Evolutionary conservation across 2,329 filamentous ascomycete genomes (phyloP).

Genomic region (Chaetothyriales sp.): DNA sequence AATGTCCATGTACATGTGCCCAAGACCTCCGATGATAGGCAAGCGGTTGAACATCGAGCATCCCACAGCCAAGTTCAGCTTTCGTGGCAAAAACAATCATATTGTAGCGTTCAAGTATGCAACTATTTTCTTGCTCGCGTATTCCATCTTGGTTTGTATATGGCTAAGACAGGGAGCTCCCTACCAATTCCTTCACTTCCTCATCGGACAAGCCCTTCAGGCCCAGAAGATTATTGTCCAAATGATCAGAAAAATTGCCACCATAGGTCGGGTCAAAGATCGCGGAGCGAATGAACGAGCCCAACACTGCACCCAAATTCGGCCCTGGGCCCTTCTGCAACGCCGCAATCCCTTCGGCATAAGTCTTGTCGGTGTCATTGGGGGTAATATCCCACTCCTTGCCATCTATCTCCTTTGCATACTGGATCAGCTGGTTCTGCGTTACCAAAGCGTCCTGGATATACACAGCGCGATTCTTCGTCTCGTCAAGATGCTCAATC

Average conservation of each 20-base stretch:
- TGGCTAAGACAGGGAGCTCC: conserved; percentile 3
- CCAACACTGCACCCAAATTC: conserved; percentile 14
- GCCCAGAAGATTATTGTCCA: conserved; percentile 29
- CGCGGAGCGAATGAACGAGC: conserved; percentile 21
- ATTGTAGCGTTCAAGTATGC: too few species aligned
- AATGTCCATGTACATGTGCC: too few species aligned
- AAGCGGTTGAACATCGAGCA: too few species aligned
- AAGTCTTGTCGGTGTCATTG: conserved; percentile 5
- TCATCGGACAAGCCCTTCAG: conserved; percentile 22
- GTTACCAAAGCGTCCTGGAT: conserved; percentile 33
- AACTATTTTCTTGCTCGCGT: too few species aligned
- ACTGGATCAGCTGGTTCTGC: conserved; percentile 30
- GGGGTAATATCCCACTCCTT: conserved; percentile 11
- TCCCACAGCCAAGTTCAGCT: too few species aligned
- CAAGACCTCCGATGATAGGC: too few species aligned
- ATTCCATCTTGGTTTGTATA: too few species aligned
- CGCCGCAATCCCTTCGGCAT: conserved; percentile 21
- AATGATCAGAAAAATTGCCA: conserved; percentile 18
- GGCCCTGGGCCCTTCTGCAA: conserved; percentile 20
- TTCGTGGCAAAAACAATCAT: too few species aligned
- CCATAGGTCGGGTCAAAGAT: conserved; percentile 26
- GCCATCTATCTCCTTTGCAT: conserved; percentile 23
- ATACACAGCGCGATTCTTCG: conserved; percentile 38
- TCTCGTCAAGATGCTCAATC: conserved; percentile 37
- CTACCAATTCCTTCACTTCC: conserved; percentile 22